Conservation (phyloP, 106 monocot genomes). For the Acorus calamus region DNA sequence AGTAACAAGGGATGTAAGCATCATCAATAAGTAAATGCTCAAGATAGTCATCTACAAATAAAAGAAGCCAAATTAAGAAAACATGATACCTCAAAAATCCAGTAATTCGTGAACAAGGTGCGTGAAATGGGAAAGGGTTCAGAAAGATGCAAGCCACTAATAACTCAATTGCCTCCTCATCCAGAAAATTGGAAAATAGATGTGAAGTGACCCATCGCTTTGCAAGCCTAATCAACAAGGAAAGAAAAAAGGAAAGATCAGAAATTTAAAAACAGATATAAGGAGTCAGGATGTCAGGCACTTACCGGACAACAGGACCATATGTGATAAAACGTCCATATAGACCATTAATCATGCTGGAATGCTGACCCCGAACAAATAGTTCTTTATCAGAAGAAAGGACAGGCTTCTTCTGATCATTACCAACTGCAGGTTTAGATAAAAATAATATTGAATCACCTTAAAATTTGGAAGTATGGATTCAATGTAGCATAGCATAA, state of each 20-base stretch:
- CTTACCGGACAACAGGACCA: conserved; percentile 83
- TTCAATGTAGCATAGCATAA: conserved; percentile 1
- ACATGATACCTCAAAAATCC: conserved; percentile 77
- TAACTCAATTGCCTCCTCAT: conserved; percentile 83
- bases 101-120: conserved; percentile 66
- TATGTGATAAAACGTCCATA: conserved; percentile 68
- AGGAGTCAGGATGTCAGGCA: background rate
- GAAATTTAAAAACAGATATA: background rate
- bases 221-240: conserved; percentile 59
- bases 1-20: too few species aligned
- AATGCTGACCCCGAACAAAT: conserved; percentile 76
- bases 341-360: conserved; percentile 98
- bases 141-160: conserved; percentile 86
- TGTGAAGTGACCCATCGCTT: conserved; percentile 89
- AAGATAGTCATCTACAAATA: background rate
- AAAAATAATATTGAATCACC: background rate
- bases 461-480: background rate
- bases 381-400: conserved; percentile 57
- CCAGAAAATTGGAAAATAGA: conserved; percentile 74
- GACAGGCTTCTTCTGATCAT: conserved; percentile 26
- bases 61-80: conserved; percentile 1
- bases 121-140: conserved; percentile 70
- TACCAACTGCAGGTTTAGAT: conserved; percentile 22
- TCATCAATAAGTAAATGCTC: too few species aligned
- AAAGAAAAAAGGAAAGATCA: background rate